Evolutionary conservation across 2,329 filamentous ascomycete genomes (phyloP).

Genomic region (Teratosphaeria epicoccoides): DNA sequence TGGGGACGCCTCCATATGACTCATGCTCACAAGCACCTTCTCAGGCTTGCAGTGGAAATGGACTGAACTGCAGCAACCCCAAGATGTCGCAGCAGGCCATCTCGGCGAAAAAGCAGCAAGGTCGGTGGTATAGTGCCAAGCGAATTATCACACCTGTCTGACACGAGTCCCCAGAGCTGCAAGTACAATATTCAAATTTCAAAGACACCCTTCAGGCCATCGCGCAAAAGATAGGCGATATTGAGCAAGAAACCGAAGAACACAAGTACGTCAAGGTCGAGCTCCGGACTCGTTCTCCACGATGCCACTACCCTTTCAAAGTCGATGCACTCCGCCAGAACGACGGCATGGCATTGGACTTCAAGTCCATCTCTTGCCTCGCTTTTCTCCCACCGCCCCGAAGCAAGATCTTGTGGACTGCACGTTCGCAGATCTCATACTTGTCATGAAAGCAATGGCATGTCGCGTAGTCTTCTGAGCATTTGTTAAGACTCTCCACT

Average conservation of each 20-base stretch:
- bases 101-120: conserved; percentile 63
- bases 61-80: background rate
- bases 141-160: background rate
- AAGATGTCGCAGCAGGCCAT: conserved; percentile 41
- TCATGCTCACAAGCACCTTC: background rate
- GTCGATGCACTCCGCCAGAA: conserved; percentile 21
- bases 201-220: conserved; percentile 75
- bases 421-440: no score
- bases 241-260: conserved; percentile 94
- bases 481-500: no score
- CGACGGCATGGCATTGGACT: conserved; percentile 15
- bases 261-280: conserved; percentile 61
- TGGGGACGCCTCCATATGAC: background rate
- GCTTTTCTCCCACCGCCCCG: conserved; percentile 27
- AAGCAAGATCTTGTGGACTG: background rate
- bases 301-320: conserved; percentile 3
- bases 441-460: no score
- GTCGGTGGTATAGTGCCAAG: conserved; percentile 30
- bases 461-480: no score
- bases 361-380: conserved; percentile 3
- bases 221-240: conserved; percentile 91
- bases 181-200: conserved; percentile 68
- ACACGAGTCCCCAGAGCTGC: conserved; percentile 50
- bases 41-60: no score
- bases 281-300: conserved; percentile 1